Conservation (phyloP, 1,139 yeast species). For the Kluyveromyces sp. region DNA sequence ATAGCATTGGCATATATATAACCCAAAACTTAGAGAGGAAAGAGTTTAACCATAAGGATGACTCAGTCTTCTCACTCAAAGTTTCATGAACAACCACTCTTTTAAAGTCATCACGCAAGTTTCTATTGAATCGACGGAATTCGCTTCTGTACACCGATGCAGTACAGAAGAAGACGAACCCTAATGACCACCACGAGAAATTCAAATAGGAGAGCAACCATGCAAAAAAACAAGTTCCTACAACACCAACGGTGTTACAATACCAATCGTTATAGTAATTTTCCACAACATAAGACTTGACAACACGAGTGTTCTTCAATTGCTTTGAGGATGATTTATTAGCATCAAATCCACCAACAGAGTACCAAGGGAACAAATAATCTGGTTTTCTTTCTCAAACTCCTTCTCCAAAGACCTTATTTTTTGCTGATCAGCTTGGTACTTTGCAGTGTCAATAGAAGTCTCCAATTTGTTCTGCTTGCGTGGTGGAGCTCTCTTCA, state of each 20-base stretch:
- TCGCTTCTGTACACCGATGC: conserved; percentile 63
- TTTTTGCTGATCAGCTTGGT: conserved; percentile 9
- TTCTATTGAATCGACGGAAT: conserved; percentile 63
- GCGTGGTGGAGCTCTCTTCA: conserved; percentile 18
- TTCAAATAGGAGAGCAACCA: conserved; percentile 59
- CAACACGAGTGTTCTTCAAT: conserved; percentile 25
- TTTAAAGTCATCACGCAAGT: conserved; percentile 65
- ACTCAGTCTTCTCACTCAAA: conserved; percentile 55
- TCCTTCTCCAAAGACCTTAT: conserved; percentile 9
- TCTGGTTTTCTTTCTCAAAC: conserved; percentile 13
- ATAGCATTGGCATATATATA: conserved; percentile 75
- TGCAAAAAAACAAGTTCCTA: conserved; percentile 66
- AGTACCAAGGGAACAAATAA: conserved; percentile 35
- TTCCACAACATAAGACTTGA: conserved; percentile 58
- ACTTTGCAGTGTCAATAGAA: conserved; percentile 22
- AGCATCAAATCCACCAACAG: conserved; percentile 35
- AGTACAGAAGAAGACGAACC: conserved; percentile 51
- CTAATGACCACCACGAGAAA: conserved; percentile 37
- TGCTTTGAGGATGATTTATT: conserved; percentile 17
- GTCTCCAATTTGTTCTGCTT: conserved; percentile 23
- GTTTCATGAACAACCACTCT: conserved; percentile 53
- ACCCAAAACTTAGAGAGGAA: conserved; percentile 78
- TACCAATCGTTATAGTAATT: conserved; percentile 66
- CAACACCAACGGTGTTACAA: conserved; percentile 54
- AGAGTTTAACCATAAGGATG: conserved; percentile 74